phyloP scores from a whole-genome alignment of 192 early-diverging fungal genomes.

The Podila clonocystis region DNA sequence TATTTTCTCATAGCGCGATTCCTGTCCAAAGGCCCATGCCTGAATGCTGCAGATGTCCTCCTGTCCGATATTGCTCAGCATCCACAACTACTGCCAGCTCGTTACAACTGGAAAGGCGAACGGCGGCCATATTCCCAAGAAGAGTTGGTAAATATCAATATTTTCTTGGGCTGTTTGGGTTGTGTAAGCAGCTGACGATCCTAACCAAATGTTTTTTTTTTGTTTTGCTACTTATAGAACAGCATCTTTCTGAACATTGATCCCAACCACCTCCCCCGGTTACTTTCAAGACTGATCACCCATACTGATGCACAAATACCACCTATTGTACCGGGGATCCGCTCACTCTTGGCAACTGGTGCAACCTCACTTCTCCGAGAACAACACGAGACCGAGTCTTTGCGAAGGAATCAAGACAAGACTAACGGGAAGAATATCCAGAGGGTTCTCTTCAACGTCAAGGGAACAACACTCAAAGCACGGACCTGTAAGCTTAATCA shows the following conservation, averaged over 20 bases:
- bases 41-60: constrained; percentile 62
- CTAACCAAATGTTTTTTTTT: no score
- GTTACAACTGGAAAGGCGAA: constrained; percentile 77
- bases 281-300: constrained; percentile 35
- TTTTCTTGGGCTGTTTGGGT: constrained; percentile 7
- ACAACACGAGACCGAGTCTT: constrained; percentile 19
- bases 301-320: constrained; percentile 51
- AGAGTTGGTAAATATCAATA: constrained; percentile 63
- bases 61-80: constrained; percentile 55
- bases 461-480: constrained; percentile 6
- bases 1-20: constrained; percentile 80
- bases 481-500: constrained; percentile 21
- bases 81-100: constrained; percentile 67
- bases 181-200: no score
- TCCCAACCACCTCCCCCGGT: constrained; percentile 39
- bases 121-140: constrained; percentile 59
- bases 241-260: constrained; percentile 40
- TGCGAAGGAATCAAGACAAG: constrained; percentile 19
- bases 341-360: constrained; percentile 42
- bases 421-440: constrained; percentile 18
- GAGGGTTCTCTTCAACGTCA: constrained; percentile 14
- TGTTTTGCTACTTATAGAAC: constrained; percentile 9
- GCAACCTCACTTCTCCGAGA: constrained; percentile 44
- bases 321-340: constrained; percentile 50
- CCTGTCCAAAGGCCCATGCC: constrained; percentile 66